These are phyloP conservation scores for Cladobotryum mycophilum DNA, from an alignment of 2,329 filamentous ascomycete genomes.

Conservation along the genomic window DNA sequence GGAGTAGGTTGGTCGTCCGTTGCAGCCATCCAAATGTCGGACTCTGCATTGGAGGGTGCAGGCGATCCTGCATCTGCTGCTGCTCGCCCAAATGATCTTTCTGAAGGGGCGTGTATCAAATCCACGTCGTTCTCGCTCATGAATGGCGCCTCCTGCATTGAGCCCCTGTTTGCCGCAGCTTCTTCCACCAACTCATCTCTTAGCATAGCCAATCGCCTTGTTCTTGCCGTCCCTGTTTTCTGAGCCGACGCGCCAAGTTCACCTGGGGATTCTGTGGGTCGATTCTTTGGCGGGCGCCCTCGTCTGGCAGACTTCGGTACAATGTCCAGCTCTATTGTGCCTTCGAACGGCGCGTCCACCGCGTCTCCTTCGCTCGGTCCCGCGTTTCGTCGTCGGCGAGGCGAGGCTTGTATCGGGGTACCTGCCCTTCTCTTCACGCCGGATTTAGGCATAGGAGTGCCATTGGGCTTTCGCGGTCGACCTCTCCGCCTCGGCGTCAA, in stretches of 20 bases:
- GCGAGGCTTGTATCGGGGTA: constrained; percentile 36
- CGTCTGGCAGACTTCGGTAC: constrained; percentile 28
- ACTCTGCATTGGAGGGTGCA: constrained; percentile 20
- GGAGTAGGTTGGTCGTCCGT: constrained; percentile 34
- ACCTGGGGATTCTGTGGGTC: constrained; percentile 20
- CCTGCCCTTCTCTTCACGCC: constrained; percentile 39
- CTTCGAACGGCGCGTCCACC: constrained; percentile 18
- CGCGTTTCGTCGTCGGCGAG: constrained; percentile 28
- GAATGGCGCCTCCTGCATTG: constrained; percentile 11
- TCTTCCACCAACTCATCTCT: constrained; percentile 23
- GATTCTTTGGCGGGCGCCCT: constrained; percentile 25
- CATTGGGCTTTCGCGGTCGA: constrained; percentile 44
- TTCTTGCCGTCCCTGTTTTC: constrained; percentile 12
- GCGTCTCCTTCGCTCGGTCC: constrained; percentile 22
- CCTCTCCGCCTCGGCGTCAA: constrained; percentile 38
- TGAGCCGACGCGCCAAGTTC: constrained; percentile 14
- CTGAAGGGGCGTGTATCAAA: constrained; percentile 21
- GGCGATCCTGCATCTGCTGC: background rate
- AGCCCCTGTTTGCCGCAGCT: constrained; percentile 13
- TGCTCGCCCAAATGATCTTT: background rate
- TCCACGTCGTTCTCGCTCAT: constrained; percentile 24
- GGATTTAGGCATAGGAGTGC: constrained; percentile 42
- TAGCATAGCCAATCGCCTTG: constrained; percentile 19
- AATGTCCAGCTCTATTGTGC: constrained; percentile 16
- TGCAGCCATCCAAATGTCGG: constrained; percentile 42